These are phyloP conservation scores for Fusarium nematophilum DNA, from an alignment of 2,329 filamentous ascomycete genomes.

Conservation along the genomic window DNA sequence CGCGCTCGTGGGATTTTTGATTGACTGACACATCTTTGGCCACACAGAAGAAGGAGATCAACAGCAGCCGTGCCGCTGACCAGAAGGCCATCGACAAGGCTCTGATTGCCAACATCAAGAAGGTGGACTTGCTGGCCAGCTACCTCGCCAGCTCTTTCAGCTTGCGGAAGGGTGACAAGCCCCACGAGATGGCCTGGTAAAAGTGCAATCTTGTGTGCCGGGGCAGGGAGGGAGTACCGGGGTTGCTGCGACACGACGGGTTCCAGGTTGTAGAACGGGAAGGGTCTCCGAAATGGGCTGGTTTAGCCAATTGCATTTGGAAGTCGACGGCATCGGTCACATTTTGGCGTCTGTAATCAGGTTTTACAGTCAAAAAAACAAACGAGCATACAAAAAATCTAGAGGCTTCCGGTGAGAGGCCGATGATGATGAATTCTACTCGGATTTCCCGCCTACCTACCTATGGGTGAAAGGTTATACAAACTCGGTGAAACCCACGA, in stretches of 20 bases:
- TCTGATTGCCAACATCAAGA: slow-evolving; percentile 95
- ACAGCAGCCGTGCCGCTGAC: slow-evolving; percentile 91
- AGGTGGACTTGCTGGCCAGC: slow-evolving; percentile 91
- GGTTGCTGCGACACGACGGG: slow-evolving; percentile 51
- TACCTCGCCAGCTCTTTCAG: slow-evolving; percentile 98
- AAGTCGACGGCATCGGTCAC: slow-evolving; percentile 73
- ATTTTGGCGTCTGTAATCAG: slow-evolving; percentile 75
- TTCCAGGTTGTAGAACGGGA: slow-evolving; percentile 62
- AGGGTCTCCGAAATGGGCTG: slow-evolving; percentile 63
- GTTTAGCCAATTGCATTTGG: slow-evolving; percentile 74
- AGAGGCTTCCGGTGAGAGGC: slow-evolving; percentile 50
- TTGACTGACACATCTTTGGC: slow-evolving; percentile 37
- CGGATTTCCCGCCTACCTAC: slow-evolving; percentile 36
- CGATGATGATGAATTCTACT: slow-evolving; percentile 46
- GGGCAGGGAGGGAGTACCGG: slow-evolving; percentile 43
- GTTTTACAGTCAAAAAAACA: slow-evolving; percentile 69
- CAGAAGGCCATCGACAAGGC: slow-evolving; percentile 99
- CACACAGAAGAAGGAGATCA: slow-evolving; percentile 93
- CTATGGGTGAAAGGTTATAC: slow-evolving; percentile 26
- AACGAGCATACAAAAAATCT: slow-evolving; percentile 55
- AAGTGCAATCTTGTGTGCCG: slow-evolving; percentile 50
- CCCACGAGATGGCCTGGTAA: slow-evolving; percentile 99
- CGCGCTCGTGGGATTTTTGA: slow-evolving; percentile 5
- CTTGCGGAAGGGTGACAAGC: slow-evolving; percentile 99
- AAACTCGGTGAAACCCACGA: slow-evolving; percentile 1